Evolutionary conservation across 2,329 filamentous ascomycete genomes (phyloP).

Genomic region (Trichocomaceae sp.): DNA sequence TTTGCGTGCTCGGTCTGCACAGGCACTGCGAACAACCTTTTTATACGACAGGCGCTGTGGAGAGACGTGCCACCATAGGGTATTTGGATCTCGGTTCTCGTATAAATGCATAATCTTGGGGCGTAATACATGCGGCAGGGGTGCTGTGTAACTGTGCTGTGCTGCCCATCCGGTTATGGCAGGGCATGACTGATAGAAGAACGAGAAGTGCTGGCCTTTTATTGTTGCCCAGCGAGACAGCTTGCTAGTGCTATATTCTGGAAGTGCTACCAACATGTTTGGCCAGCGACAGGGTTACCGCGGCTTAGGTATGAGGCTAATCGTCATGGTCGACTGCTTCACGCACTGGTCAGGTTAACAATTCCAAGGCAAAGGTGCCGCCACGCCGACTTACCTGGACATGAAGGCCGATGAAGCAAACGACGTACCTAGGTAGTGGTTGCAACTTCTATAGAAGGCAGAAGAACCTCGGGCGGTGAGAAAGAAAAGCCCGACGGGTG

Average conservation of each 20-base stretch:
- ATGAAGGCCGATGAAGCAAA: not conserved
- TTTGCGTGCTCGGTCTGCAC: conserved; percentile 36
- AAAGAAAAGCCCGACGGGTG: not conserved
- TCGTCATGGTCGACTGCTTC: not conserved
- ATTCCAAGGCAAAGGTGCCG: not conserved
- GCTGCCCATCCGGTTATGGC: conserved; percentile 16
- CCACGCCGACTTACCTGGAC: not conserved
- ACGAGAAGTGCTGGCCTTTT: not conserved
- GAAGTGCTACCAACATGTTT: conserved; percentile 4
- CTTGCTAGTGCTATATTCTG: not conserved
- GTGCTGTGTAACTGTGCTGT: not conserved
- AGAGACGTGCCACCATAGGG: conserved; percentile 45
- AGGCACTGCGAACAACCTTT: conserved; percentile 43
- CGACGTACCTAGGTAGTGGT: not conserved
- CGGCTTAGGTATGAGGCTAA: not conserved
- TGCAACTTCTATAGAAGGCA: too few species aligned
- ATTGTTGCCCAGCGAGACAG: not conserved
- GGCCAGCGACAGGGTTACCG: not conserved
- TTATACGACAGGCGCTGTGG: conserved; percentile 28
- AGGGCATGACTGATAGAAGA: conserved; percentile 19
- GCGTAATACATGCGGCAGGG: conserved; percentile 27
- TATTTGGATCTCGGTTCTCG: conserved; percentile 32
- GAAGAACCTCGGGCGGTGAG: conserved; percentile 11
- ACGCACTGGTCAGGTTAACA: not conserved
- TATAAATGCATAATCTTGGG: conserved; percentile 34